A percentile compares a stretch with the other conserved stretches of the same genome.
These are phyloP conservation scores for Plasmodium malariae DNA, from an alignment of 169 alveolate genomes.

Conservation along the genomic window DNA sequence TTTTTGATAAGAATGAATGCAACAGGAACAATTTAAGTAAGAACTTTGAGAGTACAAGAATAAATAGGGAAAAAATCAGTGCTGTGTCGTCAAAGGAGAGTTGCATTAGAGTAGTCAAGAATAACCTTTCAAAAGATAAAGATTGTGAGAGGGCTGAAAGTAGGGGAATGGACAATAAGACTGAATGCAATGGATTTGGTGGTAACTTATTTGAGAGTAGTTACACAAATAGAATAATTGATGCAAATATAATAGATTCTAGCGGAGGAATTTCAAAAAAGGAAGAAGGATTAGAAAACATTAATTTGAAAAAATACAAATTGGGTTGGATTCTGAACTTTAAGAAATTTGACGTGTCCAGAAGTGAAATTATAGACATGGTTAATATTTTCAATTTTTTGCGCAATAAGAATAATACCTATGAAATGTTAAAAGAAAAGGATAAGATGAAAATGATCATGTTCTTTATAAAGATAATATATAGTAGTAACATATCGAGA, in stretches of 20 bases:
- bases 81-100: too few relatives aligned
- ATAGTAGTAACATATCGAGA: conserved; percentile 1
- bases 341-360: not conserved
- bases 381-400: conserved; percentile 13
- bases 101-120: too few relatives aligned
- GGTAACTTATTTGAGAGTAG: too few relatives aligned
- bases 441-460: conserved; percentile 9
- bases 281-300: not conserved
- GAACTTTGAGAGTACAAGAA: too few relatives aligned
- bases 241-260: too few relatives aligned
- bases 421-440: conserved; percentile 22
- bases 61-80: too few relatives aligned
- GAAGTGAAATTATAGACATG: conserved; percentile 3
- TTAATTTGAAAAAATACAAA: conserved; percentile 1
- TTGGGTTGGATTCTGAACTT: conserved; percentile 20
- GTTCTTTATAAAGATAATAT: conserved; percentile 19
- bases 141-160: too few relatives aligned
- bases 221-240: too few relatives aligned
- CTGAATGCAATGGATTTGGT: too few relatives aligned
- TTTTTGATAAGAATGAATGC: not conserved
- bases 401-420: conserved; percentile 17
- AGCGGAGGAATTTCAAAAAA: too few relatives aligned
- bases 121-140: too few relatives aligned
- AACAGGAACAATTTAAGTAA: not conserved
- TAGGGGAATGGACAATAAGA: too few relatives aligned